Conservation (phyloP, 495 filamentous ascomycete species). For the Achaetomiella virescens region DNA sequence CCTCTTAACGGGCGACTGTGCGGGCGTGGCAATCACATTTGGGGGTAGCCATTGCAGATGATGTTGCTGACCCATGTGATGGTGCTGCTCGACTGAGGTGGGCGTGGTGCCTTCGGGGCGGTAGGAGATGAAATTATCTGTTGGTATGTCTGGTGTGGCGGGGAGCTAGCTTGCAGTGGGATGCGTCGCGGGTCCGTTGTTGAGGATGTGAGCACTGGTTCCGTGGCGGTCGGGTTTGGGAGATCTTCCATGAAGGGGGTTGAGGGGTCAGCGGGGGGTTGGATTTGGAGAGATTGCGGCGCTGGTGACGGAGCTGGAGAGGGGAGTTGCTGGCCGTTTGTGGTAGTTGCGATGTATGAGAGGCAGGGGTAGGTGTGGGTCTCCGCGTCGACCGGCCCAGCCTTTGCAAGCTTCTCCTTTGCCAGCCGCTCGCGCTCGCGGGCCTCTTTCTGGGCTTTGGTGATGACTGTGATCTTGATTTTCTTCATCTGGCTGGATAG, state of each 20-base stretch:
- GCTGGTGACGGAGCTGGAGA: background rate
- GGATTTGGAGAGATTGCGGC: background rate
- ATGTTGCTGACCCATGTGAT: slow-evolving; percentile 19
- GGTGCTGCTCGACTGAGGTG: slow-evolving; percentile 10
- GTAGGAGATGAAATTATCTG: slow-evolving; percentile 31
- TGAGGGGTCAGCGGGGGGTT: slow-evolving; percentile 2
- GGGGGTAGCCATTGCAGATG: slow-evolving; percentile 37
- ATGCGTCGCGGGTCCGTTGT: slow-evolving; percentile 3
- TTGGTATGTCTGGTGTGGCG: slow-evolving; percentile 9
- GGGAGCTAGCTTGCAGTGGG: slow-evolving; percentile 16
- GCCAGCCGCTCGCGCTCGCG: slow-evolving; percentile 28
- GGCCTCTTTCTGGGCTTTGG: slow-evolving; percentile 63
- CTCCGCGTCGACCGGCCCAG: slow-evolving; percentile 17
- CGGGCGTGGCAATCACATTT: slow-evolving; percentile 19
- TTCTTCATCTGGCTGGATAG: slow-evolving; percentile 65
- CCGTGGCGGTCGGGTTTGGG: background rate
- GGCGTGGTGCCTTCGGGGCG: slow-evolving; percentile 34
- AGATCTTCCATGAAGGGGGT: slow-evolving; percentile 2
- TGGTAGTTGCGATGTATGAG: background rate
- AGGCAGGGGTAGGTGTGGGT: slow-evolving; percentile 3
- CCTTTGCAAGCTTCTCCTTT: slow-evolving; percentile 26
- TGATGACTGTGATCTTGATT: slow-evolving; percentile 68
- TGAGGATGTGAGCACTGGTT: background rate
- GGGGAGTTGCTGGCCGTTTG: slow-evolving; percentile 1
- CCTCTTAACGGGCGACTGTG: slow-evolving; percentile 21